Evolutionary conservation across 2,329 filamentous ascomycete species (phyloP).

Genomic region (Rhynchosporium secalis): DNA sequence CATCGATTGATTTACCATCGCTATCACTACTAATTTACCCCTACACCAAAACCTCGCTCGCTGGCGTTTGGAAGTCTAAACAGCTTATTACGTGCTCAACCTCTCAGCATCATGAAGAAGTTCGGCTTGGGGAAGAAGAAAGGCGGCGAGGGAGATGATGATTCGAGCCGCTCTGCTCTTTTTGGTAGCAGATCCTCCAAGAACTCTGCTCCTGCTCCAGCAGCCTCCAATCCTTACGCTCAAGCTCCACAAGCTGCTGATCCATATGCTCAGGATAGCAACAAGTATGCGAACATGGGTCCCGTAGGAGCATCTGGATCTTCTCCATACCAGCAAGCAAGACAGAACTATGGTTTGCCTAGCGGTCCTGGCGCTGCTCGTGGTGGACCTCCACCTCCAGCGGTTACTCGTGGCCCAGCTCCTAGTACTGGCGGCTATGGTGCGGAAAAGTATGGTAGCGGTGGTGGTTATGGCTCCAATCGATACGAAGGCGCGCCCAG

Average conservation of each 20-base stretch:
- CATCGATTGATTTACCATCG: background rate
- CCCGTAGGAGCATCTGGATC: constrained; percentile 36
- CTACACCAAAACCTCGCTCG: background rate
- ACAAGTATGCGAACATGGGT: constrained; percentile 55
- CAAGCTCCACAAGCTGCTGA: constrained; percentile 46
- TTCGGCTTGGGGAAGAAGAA: constrained; percentile 59
- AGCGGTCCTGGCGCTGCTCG: constrained; percentile 39
- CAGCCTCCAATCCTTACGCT: constrained; percentile 39
- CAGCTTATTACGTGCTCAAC: background rate
- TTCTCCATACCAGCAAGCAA: constrained; percentile 33
- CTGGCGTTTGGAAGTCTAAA: constrained; percentile 6
- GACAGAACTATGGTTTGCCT: constrained; percentile 36
- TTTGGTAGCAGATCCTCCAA: constrained; percentile 48
- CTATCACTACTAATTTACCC: background rate
- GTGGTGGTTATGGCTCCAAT: constrained; percentile 53
- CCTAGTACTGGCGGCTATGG: constrained; percentile 50
- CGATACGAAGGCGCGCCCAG: constrained; percentile 49
- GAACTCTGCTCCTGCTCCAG: constrained; percentile 49
- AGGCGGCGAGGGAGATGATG: constrained; percentile 49
- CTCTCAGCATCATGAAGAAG: constrained; percentile 52
- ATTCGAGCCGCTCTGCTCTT: constrained; percentile 50
- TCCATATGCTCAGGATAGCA: constrained; percentile 58
- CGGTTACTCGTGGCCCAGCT: constrained; percentile 26
- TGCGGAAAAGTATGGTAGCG: constrained; percentile 53
- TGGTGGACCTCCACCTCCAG: constrained; percentile 31